Conservation (phyloP, 805 yeast genomes). For the Ogataea nitratoaversa region DNA sequence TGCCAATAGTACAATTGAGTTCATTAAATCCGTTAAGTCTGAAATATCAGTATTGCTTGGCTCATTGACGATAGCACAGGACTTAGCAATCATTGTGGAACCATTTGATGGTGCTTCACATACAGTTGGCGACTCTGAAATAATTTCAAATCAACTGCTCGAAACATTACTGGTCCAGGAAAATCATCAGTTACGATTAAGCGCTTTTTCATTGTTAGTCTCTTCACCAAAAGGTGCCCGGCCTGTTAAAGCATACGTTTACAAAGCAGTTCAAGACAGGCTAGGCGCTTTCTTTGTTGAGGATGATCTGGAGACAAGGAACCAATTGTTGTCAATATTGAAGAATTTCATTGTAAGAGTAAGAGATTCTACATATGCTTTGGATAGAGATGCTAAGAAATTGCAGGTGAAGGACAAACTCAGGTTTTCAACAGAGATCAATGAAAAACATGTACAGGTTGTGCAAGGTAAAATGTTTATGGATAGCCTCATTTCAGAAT, state of each 20-base stretch:
- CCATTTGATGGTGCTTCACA: conserved; percentile 36
- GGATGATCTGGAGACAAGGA: conserved; percentile 62
- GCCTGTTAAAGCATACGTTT: conserved; percentile 45
- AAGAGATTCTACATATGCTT: conserved; percentile 62
- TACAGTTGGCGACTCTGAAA: conserved; percentile 30
- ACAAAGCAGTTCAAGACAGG: conserved; percentile 39
- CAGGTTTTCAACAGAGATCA: conserved; percentile 38
- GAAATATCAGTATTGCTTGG: conserved; percentile 44
- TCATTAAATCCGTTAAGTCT: conserved; percentile 21
- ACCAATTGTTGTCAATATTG: conserved; percentile 57
- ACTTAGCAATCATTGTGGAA: conserved; percentile 46
- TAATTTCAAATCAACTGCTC: conserved; percentile 27
- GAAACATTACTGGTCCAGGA: conserved; percentile 43
- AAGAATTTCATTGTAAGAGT: conserved; percentile 60
- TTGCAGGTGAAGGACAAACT: conserved; percentile 29
- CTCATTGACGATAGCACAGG: conserved; percentile 61
- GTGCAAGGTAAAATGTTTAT: conserved; percentile 36
- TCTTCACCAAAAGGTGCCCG: conserved; percentile 58
- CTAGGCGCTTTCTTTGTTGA: conserved; percentile 58
- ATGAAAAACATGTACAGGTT: conserved; percentile 26
- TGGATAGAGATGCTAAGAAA: conserved; percentile 48
- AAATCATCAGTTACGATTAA: conserved; percentile 38
- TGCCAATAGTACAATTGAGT: conserved; percentile 31
- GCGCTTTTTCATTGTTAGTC: conserved; percentile 57
- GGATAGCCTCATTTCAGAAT: conserved; percentile 19